phyloP scores from a whole-genome alignment of 148 eudicot genomes.

The Vaccinium myrtillus region DNA sequence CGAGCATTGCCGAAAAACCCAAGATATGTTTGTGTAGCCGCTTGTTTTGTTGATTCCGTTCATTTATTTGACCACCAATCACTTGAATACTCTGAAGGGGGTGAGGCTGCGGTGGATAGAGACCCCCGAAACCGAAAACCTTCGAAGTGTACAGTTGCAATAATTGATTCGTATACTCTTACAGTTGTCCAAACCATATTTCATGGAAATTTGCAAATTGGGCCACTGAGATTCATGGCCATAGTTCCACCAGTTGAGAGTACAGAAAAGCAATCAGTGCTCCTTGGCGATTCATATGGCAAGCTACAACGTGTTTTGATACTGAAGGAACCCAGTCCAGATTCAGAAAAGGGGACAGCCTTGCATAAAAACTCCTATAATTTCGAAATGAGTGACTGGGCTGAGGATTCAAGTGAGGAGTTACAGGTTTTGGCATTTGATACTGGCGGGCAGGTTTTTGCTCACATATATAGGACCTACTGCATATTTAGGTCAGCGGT shows the following conservation, averaged over 20 bases:
- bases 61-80: slow-evolving; percentile 44
- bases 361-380: slow-evolving; percentile 30
- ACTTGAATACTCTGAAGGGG: slow-evolving; percentile 36
- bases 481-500: slow-evolving; percentile 57
- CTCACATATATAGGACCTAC: slow-evolving; percentile 54
- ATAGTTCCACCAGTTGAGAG: slow-evolving; percentile 50
- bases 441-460: slow-evolving; percentile 52
- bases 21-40: slow-evolving; percentile 79
- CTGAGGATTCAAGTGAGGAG: slow-evolving; percentile 41
- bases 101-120: slow-evolving; percentile 35
- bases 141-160: slow-evolving; percentile 62
- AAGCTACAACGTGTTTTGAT: slow-evolving; percentile 57
- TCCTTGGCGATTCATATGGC: slow-evolving; percentile 71
- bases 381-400: slow-evolving; percentile 29
- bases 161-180: slow-evolving; percentile 80
- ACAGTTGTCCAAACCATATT: slow-evolving; percentile 74
- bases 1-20: slow-evolving; percentile 64
- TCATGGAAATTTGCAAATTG: slow-evolving; percentile 73
- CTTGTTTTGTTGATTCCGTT: slow-evolving; percentile 42
- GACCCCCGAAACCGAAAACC: slow-evolving; percentile 40
- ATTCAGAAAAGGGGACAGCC: slow-evolving; percentile 36
- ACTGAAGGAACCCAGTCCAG: slow-evolving; percentile 46
- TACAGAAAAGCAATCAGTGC: slow-evolving; percentile 45
- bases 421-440: slow-evolving; percentile 54
- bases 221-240: slow-evolving; percentile 73